Evolutionary conservation across 148 eudicot species (phyloP), one percentile per base, ranked within the genome.

Genomic region (Rhododendron williamsianum): DNA sequence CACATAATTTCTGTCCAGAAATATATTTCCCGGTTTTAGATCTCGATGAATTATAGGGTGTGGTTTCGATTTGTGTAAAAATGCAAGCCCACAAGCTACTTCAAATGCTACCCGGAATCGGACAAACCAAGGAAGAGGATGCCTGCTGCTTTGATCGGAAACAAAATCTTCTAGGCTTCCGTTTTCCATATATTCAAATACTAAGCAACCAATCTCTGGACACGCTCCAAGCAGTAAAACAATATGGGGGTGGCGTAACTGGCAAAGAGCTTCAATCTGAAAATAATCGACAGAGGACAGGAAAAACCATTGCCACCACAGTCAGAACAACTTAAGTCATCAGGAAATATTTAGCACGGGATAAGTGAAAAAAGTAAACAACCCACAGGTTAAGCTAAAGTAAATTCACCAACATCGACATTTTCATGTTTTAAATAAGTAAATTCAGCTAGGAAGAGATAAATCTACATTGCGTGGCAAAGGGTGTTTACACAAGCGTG

Each of bases 171-270:
- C 95, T 23, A 95, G 89, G 89, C 92, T 93, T 30, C 98, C 98
- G 3, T 92, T 93, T 58, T 93, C 96, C 96, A 93, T 86, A 86
- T 89, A 93, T 88, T 95, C 98, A 16, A 90, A 95, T 4, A 92
- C 95, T 33, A 95, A 90, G 89, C 94, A 92, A 69, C 98, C 93
- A 15, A 9, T 87, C 63, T 95, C 98, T 15, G 98, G 92, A 88
- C 98, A 95, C 43, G 92, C 96, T n/a, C 98, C 98, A 35, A 93
- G 89, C n/a, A 95, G 89, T 84, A 93, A 85, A 67, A 93, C 93
- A 19, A 95, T 87, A 36, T 95, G 87, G 51, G 98, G 98, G 83
- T 95, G 98, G 83, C 89, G 95, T 80, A 95, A 65, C 58, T 92
- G 91, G 90, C 95, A 85, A 60, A 95, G 93, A 84, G 93, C 92